Conservation (phyloP, 768 basidiomycete genomes). For the Pulveroboletus sp. region DNA sequence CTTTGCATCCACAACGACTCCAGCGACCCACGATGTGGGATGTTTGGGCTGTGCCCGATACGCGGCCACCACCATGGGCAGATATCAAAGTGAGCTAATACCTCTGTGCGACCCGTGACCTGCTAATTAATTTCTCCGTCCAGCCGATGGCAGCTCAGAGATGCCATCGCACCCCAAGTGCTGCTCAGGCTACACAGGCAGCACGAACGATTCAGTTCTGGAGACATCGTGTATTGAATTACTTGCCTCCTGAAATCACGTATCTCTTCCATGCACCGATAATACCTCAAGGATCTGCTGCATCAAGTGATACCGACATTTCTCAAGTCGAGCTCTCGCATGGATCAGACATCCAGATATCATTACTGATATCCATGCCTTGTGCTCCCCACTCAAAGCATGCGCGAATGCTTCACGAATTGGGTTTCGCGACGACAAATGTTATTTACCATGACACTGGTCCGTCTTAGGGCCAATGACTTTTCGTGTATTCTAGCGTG, state of each 20-base stretch:
- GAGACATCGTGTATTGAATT: conserved; percentile 14
- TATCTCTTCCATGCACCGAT: conserved; percentile 26
- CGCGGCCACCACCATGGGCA: conserved; percentile 8
- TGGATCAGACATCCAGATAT: conserved; percentile 25
- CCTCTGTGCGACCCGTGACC: conserved; percentile 17
- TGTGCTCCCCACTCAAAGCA: conserved; percentile 3
- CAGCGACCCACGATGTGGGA: conserved; percentile 26
- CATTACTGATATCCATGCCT: conserved; percentile 30
- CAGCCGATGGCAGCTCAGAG: conserved; percentile 26
- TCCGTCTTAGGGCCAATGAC: conserved; percentile 8
- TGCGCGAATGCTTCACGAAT: conserved; percentile 14
- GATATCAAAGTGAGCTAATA: conserved; percentile 21
- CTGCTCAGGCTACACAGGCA: conserved; percentile 1
- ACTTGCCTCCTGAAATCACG: conserved; percentile 24
- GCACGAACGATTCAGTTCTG: conserved; percentile 17
- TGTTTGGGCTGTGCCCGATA: conserved; percentile 10
- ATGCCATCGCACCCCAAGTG: not conserved
- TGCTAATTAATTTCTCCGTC: not conserved
- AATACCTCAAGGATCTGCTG: not conserved
- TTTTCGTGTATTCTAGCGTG: conserved; percentile 7
- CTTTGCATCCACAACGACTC: not conserved
- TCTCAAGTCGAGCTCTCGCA: conserved; percentile 6
- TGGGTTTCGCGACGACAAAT: conserved; percentile 27
- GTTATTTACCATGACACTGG: conserved; percentile 12
- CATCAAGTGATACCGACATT: not conserved